Base-by-base conservation (phyloP, 441 rosid genomes). In the Bruguiera hainesii region DNA sequence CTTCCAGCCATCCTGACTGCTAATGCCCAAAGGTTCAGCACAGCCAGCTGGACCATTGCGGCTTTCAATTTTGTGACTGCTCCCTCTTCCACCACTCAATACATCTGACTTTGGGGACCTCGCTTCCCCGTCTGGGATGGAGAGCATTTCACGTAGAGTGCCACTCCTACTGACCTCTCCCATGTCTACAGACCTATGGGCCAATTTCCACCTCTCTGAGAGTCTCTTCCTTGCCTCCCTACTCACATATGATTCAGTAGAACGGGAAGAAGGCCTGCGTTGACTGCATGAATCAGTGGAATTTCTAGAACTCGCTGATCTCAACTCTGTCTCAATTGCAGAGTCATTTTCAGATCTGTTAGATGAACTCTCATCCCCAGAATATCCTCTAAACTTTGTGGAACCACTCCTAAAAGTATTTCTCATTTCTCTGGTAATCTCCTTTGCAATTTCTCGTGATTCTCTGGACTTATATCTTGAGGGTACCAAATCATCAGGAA, bases 1-100 rank as follows among this genome's bases (percentile, higher is more conserved):
- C 81, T 87, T 93, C 98, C 97, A 91, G 60, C 98, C 97, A 82
- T 93, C 98, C 78, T 83, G 84, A 71, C 98, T 96, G 82, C 98
- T 91, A 67, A 96, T 93, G 64, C 97, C 98, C 69, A 90, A 73
- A 63, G 98, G 98, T 73, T 84, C 96, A 64, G 61, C 75, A 64
- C 61, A 67, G 25, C 65, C 75, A 46, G 75, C 56, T 60, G 78
- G 68, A 64, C 73, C 78, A 76, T 68, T 58, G 50, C 59, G 59
- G 67, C 67, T 59, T 67, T 71, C 79, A 71, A 61, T 39, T 67
- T 78, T 79, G 58, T 58, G 61, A 64, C 72, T 75, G 57, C 56
- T 72, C 78, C 83, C 78, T 30, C 78, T 80, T 66, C 65, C 74
- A 20, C 67, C 64, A 30, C 35, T 72, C 73, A 75, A 50, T 37